A percentile compares a stretch with the other conserved stretches of the same genome.
phyloP scores from a whole-genome alignment of 768 basidiomycete species.

The Suillus decipiens region DNA sequence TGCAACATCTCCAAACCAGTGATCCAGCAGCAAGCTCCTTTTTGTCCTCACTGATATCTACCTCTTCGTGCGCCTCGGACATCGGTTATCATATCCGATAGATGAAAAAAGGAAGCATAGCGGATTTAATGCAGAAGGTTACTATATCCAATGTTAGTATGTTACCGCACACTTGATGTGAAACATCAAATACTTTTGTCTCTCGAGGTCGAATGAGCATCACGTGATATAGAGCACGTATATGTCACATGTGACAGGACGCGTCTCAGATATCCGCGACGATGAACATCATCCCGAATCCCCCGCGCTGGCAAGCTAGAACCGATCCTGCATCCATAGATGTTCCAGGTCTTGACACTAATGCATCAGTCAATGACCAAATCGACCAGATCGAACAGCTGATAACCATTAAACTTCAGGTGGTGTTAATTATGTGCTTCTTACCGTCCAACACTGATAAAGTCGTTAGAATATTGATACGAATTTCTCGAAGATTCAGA shows the following conservation, averaged over 20 bases:
- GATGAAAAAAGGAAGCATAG: too few relatives aligned
- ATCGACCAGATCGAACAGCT: conserved; percentile 95
- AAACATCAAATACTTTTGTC: too few relatives aligned
- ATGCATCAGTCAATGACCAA: conserved; percentile 73
- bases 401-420: conserved; percentile 91
- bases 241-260: conserved; percentile 27
- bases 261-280: conserved; percentile 16
- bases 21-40: too few relatives aligned
- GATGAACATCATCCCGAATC: conserved; percentile 56
- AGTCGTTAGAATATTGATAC: conserved; percentile 79
- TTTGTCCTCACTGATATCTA: too few relatives aligned
- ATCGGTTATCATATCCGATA: too few relatives aligned
- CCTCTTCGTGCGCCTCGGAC: too few relatives aligned
- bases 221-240: conserved; percentile 17
- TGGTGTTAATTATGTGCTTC: conserved; percentile 24
- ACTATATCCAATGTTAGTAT: too few relatives aligned
- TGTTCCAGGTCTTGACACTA: conserved; percentile 72
- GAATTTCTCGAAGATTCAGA: conserved; percentile 89
- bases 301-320: conserved; percentile 67
- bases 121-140: too few relatives aligned
- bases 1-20: too few relatives aligned
- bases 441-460: conserved; percentile 18
- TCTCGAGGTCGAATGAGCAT: neutral
- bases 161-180: too few relatives aligned
- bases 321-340: conserved; percentile 62